Evolutionary conservation across 495 filamentous ascomycete species (phyloP).

Genomic region (Podospora conica): DNA sequence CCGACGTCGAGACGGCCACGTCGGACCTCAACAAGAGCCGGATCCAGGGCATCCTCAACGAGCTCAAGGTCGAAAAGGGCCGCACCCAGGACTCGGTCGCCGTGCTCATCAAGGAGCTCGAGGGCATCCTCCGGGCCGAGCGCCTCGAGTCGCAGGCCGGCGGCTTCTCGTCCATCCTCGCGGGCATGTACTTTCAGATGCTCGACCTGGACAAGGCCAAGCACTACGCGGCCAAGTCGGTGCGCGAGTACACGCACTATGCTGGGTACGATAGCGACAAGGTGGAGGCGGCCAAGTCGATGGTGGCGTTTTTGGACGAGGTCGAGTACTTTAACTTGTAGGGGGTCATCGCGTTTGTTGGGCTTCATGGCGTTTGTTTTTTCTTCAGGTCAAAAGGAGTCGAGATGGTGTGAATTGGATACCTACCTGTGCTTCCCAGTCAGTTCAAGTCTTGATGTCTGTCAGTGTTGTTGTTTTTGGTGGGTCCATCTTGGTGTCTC

Average conservation of each 20-base stretch:
- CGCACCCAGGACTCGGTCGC: background rate
- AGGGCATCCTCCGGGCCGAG: background rate
- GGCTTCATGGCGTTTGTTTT: background rate
- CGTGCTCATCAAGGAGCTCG: background rate
- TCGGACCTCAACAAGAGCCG: conserved; percentile 7
- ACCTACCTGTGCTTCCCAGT: too few species aligned
- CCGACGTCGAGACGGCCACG: background rate
- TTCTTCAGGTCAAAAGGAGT: too few species aligned
- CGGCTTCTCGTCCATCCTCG: background rate
- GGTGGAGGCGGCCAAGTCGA: background rate
- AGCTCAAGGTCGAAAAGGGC: background rate
- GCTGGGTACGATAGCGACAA: conserved; percentile 3
- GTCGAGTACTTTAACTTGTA: background rate
- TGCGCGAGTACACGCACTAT: conserved; percentile 1
- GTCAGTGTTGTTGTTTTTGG: too few species aligned
- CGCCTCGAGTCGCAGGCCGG: background rate
- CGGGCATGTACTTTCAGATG: conserved; percentile 3
- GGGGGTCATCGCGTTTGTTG: background rate
- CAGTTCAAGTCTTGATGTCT: too few species aligned
- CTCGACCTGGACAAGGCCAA: background rate
- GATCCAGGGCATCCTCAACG: conserved; percentile 4
- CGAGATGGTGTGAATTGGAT: too few species aligned
- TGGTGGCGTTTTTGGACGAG: background rate
- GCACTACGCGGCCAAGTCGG: background rate
- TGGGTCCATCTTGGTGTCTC: too few species aligned